Percentiles rank a stretch among this genome's conserved stretches.
phyloP scores from a whole-genome alignment of 495 filamentous ascomycete species.

The Sordaria brevicollis region DNA sequence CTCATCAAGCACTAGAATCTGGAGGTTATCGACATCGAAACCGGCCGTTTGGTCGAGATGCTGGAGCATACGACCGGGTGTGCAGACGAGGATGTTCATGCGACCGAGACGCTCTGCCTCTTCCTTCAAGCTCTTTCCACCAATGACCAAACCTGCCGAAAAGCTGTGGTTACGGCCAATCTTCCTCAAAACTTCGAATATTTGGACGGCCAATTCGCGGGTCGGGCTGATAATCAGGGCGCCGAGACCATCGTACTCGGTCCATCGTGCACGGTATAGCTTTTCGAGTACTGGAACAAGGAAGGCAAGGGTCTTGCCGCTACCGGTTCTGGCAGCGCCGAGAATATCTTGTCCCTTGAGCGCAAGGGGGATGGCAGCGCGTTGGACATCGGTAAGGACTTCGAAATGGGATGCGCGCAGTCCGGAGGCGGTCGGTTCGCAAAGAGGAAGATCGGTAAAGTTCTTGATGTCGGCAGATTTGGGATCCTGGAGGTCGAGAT shows the following conservation, averaged over 20 bases:
- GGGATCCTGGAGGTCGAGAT: constrained; percentile 21
- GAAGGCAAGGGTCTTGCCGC: constrained; percentile 93
- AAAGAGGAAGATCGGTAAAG: constrained; percentile 81
- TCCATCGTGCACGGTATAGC: constrained; percentile 84
- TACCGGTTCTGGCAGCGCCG: constrained; percentile 92
- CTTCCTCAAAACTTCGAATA: constrained; percentile 89
- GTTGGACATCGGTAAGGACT: constrained; percentile 84
- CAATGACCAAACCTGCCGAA: constrained; percentile 88
- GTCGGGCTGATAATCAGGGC: constrained; percentile 92
- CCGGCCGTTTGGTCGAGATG: constrained; percentile 90
- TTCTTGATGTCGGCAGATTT: constrained; percentile 38
- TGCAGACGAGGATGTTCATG: constrained; percentile 98
- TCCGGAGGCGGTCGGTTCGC: constrained; percentile 68
- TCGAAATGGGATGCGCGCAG: constrained; percentile 84
- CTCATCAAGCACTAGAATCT: constrained; percentile 91
- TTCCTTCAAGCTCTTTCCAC: constrained; percentile 83
- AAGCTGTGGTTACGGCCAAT: constrained; percentile 84
- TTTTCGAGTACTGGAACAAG: constrained; percentile 87
- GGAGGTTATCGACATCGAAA: constrained; percentile 81
- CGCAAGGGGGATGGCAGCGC: constrained; percentile 70
- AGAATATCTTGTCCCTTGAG: constrained; percentile 85
- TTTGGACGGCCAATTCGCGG: constrained; percentile 90
- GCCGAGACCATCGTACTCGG: constrained; percentile 81
- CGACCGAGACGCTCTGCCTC: constrained; percentile 76
- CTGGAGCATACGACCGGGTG: constrained; percentile 88